Percentiles rank a stretch among this genome's conserved stretches.
These are phyloP conservation scores for Quaeritorhiza haematococci DNA, from an alignment of 371 early-diverging fungal genomes.

Conservation along the genomic window DNA sequence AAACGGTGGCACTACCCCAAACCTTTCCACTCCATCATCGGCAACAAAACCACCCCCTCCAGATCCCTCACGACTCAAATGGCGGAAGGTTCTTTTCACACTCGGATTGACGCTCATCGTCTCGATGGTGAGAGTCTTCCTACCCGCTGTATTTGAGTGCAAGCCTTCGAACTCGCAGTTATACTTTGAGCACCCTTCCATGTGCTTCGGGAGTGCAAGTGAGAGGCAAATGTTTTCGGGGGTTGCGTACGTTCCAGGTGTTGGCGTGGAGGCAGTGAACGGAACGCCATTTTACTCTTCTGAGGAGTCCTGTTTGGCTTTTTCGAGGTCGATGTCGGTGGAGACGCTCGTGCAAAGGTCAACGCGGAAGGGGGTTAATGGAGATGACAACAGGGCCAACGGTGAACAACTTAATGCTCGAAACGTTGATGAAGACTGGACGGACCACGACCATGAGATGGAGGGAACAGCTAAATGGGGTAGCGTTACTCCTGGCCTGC, in stretches of 20 bases:
- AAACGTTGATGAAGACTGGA: too few species aligned
- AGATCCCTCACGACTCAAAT: neutral
- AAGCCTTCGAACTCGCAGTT: neutral
- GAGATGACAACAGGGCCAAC: too few species aligned
- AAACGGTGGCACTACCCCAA: neutral
- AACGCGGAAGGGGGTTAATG: too few species aligned
- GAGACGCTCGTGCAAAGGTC: neutral
- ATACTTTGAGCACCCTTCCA: neutral
- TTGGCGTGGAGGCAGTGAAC: neutral
- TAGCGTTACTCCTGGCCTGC: too few species aligned
- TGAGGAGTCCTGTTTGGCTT: neutral
- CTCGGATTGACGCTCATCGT: neutral
- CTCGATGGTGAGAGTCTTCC: neutral
- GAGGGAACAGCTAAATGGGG: too few species aligned
- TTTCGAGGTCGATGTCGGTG: neutral
- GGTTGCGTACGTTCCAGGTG: neutral
- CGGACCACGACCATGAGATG: too few species aligned
- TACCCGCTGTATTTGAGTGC: neutral
- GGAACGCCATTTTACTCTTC: too few species aligned
- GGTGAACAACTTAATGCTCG: too few species aligned
- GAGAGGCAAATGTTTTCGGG: constrained; percentile 1
- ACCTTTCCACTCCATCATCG: neutral
- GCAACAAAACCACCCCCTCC: neutral
- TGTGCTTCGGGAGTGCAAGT: neutral
- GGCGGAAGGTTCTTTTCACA: neutral